These are phyloP conservation scores for Fusarium clavum DNA, from an alignment of 2,329 filamentous ascomycete genomes.

Conservation along the genomic window DNA sequence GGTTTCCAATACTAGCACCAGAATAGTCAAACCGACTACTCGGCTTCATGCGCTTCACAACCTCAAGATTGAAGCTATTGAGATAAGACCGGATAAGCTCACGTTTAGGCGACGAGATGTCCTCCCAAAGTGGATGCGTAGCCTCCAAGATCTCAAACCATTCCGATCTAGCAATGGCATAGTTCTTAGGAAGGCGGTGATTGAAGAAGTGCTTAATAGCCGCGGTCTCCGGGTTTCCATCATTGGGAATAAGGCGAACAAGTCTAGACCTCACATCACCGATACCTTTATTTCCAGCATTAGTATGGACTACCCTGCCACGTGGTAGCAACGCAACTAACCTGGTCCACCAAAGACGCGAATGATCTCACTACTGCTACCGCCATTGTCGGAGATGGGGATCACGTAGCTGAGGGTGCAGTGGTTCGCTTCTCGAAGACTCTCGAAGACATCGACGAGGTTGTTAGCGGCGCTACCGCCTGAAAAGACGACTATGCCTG, in stretches of 20 bases:
- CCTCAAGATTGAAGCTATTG: conserved; percentile 81
- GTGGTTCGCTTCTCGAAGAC: conserved; percentile 70
- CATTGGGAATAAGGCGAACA: conserved; percentile 84
- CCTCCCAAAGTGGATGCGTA: conserved; percentile 79
- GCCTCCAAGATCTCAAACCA: conserved; percentile 93
- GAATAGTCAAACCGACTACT: conserved; percentile 82
- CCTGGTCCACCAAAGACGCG: conserved; percentile 95
- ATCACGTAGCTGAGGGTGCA: conserved; percentile 86
- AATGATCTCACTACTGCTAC: conserved; percentile 92
- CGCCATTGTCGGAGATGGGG: conserved; percentile 95
- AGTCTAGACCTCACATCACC: conserved; percentile 69
- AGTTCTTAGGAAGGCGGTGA: conserved; percentile 74
- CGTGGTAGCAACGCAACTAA: conserved; percentile 46
- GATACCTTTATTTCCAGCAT: conserved; percentile 62
- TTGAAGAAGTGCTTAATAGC: conserved; percentile 90
- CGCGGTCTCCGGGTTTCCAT: conserved; percentile 71
- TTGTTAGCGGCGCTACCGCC: conserved; percentile 95
- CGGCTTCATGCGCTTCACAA: conserved; percentile 79
- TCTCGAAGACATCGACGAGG: conserved; percentile 88
- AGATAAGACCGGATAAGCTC: conserved; percentile 83
- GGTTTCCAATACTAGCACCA: conserved; percentile 79
- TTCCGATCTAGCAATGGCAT: conserved; percentile 75
- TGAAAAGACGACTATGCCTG: conserved; percentile 82
- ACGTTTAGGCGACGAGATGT: conserved; percentile 76
- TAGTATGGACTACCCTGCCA: conserved; percentile 11